These are phyloP conservation scores for Luvunga scandens DNA, from an alignment of 345 rosid species.

Conservation along the genomic window DNA sequence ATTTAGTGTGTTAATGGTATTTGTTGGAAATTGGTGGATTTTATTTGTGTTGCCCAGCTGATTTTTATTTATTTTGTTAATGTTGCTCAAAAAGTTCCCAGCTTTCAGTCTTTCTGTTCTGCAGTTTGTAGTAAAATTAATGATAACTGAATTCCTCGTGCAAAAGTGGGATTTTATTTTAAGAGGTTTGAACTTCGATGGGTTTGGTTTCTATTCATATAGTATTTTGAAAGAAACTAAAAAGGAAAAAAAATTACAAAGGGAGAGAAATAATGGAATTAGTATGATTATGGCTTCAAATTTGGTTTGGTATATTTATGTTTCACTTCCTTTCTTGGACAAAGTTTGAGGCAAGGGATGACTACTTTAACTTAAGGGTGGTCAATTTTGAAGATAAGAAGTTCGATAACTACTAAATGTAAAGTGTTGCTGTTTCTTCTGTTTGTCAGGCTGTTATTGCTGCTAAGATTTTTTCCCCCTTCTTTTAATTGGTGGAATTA, in stretches of 20 bases:
- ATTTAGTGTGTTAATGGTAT: neutral
- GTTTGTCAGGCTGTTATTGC: neutral
- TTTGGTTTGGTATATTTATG: neutral
- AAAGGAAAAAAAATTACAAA: too few species aligned
- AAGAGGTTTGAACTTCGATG: too few species aligned
- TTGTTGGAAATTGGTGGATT: neutral
- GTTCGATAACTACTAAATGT: neutral
- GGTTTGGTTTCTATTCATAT: too few species aligned
- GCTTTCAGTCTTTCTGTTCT: neutral
- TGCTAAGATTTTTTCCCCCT: neutral
- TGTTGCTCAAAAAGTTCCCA: neutral
- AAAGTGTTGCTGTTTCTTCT: neutral
- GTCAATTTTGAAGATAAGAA: neutral
- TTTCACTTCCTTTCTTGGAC: neutral
- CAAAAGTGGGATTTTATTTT: neutral
- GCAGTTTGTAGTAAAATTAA: neutral
- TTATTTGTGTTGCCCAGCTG: neutral
- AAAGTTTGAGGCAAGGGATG: neutral
- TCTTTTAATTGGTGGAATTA: too few species aligned
- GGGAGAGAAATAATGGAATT: too few species aligned
- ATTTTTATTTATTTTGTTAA: neutral
- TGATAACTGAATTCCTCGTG: neutral
- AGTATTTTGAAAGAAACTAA: too few species aligned
- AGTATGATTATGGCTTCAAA: neutral
- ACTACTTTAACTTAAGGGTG: neutral